Percentiles rank a stretch among this genome's conserved stretches.
These are phyloP conservation scores for Calonectria pteridis DNA, from an alignment of 2,329 filamentous ascomycete genomes.

Conservation along the genomic window DNA sequence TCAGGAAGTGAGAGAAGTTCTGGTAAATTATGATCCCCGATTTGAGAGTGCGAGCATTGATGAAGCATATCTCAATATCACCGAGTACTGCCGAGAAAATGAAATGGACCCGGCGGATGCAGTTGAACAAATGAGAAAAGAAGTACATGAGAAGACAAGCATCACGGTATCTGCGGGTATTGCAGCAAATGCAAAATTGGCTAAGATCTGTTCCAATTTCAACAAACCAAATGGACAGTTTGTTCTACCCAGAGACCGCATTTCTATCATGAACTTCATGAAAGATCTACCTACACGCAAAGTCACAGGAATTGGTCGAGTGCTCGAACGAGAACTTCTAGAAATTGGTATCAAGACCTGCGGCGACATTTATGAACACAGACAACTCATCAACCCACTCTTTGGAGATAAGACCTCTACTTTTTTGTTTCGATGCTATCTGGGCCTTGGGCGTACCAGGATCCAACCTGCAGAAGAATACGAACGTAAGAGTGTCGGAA, in stretches of 20 bases:
- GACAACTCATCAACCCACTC: constrained; percentile 79
- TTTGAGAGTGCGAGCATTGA: constrained; percentile 97
- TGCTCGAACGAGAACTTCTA: constrained; percentile 90
- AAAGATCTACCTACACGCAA: constrained; percentile 85
- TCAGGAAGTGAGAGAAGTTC: constrained; percentile 83
- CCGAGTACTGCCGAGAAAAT: constrained; percentile 81
- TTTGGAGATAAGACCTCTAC: constrained; percentile 94
- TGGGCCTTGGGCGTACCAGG: constrained; percentile 87
- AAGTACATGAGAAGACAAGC: constrained; percentile 80
- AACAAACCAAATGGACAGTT: constrained; percentile 98
- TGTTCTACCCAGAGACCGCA: constrained; percentile 77
- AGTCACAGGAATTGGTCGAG: constrained; percentile 94
- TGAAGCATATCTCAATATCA: constrained; percentile 96
- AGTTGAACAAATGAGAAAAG: constrained; percentile 80
- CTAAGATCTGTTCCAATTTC: constrained; percentile 94
- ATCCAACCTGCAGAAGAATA: constrained; percentile 90
- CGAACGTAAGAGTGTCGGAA: constrained; percentile 93
- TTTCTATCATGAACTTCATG: constrained; percentile 88
- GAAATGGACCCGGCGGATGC: constrained; percentile 77
- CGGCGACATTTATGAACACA: constrained; percentile 84
- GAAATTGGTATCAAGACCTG: constrained; percentile 90
- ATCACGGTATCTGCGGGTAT: constrained; percentile 96
- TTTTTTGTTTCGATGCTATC: constrained; percentile 85
- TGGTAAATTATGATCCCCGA: constrained; percentile 88
- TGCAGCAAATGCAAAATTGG: constrained; percentile 90